Evolutionary conservation across 345 rosid genomes (phyloP), one percentile per base, ranked within the genome.

Genomic region (Clausena lansium): DNA sequence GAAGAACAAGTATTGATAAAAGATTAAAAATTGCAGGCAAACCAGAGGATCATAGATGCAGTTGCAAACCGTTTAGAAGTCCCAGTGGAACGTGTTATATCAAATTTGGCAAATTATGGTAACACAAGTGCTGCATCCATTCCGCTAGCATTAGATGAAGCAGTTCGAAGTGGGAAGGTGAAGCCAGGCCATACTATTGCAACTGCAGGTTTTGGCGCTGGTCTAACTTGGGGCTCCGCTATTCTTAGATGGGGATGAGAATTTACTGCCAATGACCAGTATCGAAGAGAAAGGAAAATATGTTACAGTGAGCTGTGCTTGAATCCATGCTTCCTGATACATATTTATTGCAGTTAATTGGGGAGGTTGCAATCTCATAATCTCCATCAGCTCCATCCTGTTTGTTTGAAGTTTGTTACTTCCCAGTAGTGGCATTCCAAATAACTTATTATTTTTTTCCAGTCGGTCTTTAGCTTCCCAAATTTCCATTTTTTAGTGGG

Each of bases 151-250:
- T 80, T 96, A 84, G 99, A 96, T 70, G 98, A 96, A 79, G 93
- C 95, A 7, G 98, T 94, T 33, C 86, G 97, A 79, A 83, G 93
- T 7, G 98, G 98, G 17, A 92, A 90, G 84, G 95, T 96, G 83
- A 90, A 90, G 85, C 58, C 89, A 15, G 94, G 99, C 35, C 91
- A 96, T 67, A 85, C 84, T 14, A 90, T 94, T 28, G 97, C 95
- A 0, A 52, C 97, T 41, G 93, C 98, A 15, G 98, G 98, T 67
- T 96, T 92, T 50, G 98, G 99, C 58, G 99, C 97, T 3, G 99
- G 98, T 73, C 88, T 96, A 78, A 96, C 97, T 47, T 91, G 98
- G 99, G 99, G 93, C 62, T 92, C 99, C 62, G 97, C 95, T 25
- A 86, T 96, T 58, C 3, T 94, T 67, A 81, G 97, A 85, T 96